Conservation (phyloP, 2,329 filamentous ascomycete genomes). For the Penicillium palitans region DNA sequence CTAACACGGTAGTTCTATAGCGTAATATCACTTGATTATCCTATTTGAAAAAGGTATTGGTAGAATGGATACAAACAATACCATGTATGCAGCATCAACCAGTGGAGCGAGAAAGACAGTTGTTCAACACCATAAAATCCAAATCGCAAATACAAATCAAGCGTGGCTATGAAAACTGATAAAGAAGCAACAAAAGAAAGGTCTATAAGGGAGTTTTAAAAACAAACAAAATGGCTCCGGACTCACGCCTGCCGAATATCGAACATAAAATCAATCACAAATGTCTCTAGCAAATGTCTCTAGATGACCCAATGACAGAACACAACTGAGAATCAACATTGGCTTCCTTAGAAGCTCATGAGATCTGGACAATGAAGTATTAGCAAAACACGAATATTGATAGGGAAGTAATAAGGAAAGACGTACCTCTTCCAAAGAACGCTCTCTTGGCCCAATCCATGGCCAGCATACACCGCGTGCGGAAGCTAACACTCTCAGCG, state of each 20-base stretch:
- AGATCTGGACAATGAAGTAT: slow-evolving; percentile 43
- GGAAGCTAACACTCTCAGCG: slow-evolving; percentile 90
- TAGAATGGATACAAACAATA: not conserved
- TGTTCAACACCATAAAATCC: not conserved
- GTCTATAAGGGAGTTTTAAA: not conserved
- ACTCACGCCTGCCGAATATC: not conserved
- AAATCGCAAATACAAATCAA: not conserved
- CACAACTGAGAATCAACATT: not conserved
- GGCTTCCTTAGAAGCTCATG: slow-evolving; percentile 50
- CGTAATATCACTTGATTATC: not conserved
- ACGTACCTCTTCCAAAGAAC: slow-evolving; percentile 89
- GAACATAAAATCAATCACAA: not conserved
- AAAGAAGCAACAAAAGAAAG: not conserved
- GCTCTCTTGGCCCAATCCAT: slow-evolving; percentile 99
- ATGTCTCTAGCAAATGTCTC: not conserved
- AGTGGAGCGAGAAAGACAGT: not conserved
- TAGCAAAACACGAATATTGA: slow-evolving; percentile 3
- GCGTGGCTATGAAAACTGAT: not conserved
- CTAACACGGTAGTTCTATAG: too few species aligned
- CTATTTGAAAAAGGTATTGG: not conserved
- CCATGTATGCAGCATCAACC: not conserved
- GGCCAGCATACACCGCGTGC: slow-evolving; percentile 82
- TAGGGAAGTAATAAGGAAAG: not conserved
- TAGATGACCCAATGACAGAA: not conserved
- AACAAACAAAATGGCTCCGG: not conserved